Percentiles rank a stretch among this genome's conserved stretches.
Evolutionary conservation across 2,329 filamentous ascomycete genomes (phyloP).

Genomic region (Diplodia seriata): DNA sequence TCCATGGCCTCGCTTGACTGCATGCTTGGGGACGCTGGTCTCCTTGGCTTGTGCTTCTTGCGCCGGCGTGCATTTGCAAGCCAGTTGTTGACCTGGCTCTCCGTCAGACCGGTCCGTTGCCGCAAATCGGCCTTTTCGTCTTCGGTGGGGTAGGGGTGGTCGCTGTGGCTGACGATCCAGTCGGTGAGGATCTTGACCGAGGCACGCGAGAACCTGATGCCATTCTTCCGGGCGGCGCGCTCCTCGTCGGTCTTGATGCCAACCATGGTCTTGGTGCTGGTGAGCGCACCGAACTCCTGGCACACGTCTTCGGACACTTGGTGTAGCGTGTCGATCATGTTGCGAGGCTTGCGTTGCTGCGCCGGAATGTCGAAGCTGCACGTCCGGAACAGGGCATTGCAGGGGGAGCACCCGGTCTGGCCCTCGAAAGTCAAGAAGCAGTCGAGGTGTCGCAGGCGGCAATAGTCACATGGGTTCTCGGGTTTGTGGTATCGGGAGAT

Average conservation of each 20-base stretch:
- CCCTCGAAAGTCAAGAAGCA: conserved; percentile 55
- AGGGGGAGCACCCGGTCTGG: conserved; percentile 54
- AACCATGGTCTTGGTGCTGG: conserved; percentile 44
- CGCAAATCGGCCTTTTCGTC: conserved; percentile 84
- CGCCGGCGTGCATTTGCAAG: conserved; percentile 86
- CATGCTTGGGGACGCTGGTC: conserved; percentile 73
- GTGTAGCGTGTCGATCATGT: conserved; percentile 56
- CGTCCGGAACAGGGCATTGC: conserved; percentile 56
- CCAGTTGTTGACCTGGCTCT: conserved; percentile 89
- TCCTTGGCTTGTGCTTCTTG: conserved; percentile 74
- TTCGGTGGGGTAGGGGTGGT: conserved; percentile 87
- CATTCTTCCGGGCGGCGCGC: conserved; percentile 63
- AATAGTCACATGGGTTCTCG: conserved; percentile 56
- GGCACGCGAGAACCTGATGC: conserved; percentile 78
- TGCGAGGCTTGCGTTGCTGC: conserved; percentile 42
- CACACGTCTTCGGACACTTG: conserved; percentile 51
- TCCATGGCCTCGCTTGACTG: conserved; percentile 69
- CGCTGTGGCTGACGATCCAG: conserved; percentile 80
- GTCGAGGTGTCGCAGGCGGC: conserved; percentile 54
- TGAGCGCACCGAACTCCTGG: conserved; percentile 44
- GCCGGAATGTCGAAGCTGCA: conserved; percentile 54
- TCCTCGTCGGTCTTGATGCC: conserved; percentile 45
- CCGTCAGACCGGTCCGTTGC: conserved; percentile 78
- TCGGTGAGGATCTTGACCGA: conserved; percentile 81
- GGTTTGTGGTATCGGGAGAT: conserved; percentile 57